Evolutionary conservation across 768 basidiomycete genomes (phyloP).

Genomic region (Trametes coccinea): DNA sequence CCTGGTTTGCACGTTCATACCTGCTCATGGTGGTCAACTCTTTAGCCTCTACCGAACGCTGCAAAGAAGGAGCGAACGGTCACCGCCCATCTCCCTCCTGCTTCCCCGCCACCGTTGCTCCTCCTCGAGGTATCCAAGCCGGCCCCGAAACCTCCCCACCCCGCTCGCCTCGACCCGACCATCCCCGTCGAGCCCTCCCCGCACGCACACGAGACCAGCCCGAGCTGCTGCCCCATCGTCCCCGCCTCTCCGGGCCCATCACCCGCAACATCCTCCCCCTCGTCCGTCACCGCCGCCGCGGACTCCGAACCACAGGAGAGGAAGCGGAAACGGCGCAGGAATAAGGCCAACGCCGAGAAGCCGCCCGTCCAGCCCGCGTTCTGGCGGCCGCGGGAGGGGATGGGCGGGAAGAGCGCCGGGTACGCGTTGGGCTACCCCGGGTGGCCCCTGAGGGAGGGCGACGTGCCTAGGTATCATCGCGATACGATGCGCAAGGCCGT

Average conservation of each 20-base stretch:
- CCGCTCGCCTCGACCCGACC: background rate
- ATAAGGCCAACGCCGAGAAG: background rate
- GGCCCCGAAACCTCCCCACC: slow-evolving; percentile 5
- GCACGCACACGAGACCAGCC: slow-evolving; percentile 18
- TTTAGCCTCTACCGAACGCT: background rate
- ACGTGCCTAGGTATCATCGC: slow-evolving; percentile 23
- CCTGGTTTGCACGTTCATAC: background rate
- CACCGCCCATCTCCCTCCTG: background rate
- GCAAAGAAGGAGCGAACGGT: slow-evolving; percentile 6
- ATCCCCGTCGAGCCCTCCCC: slow-evolving; percentile 23
- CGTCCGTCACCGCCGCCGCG: background rate
- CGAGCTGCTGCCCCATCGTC: slow-evolving; percentile 23
- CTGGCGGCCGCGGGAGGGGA: slow-evolving; percentile 30
- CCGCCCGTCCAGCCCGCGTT: slow-evolving; percentile 27
- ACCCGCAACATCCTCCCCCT: background rate
- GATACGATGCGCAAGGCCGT: slow-evolving; percentile 28
- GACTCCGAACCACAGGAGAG: background rate
- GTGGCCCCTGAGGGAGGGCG: slow-evolving; percentile 24
- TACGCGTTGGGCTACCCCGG: slow-evolving; percentile 36
- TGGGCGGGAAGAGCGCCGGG: slow-evolving; percentile 32
- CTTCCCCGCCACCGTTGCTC: background rate
- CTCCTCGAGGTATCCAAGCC: slow-evolving; percentile 5
- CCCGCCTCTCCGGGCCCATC: background rate
- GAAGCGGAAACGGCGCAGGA: slow-evolving; percentile 17
- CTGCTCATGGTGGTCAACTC: background rate